Evolutionary conservation across 2,329 filamentous ascomycete genomes (phyloP), one percentile per base, ranked within the genome.

Genomic region (Alternaria atra): DNA sequence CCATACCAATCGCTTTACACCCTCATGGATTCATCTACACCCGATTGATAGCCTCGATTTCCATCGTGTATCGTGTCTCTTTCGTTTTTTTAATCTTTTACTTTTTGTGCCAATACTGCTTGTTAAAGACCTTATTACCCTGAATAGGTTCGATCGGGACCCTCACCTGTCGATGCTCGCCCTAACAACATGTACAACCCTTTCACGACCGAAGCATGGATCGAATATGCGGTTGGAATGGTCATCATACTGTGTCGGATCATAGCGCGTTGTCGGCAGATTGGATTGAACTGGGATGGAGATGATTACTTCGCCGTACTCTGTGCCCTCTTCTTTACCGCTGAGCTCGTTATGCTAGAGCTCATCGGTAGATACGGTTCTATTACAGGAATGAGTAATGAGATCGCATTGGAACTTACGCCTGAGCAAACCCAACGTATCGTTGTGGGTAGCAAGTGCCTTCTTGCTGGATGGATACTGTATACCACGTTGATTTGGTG

Each of bases 401-500:
- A 63, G 35, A 46, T 44, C 6, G 56, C 56, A 23, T 48, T 60
- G 39, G 30, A 52, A 32, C 60, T 63, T 48, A 47, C 56, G 15
- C 44, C 30, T 12, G 51, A 56, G 17, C 39, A 63, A 48, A 60
- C n/a, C 8, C 44, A 25, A 29, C 46, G 47, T 5, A 56, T 63
- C 13, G 47, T 60, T 25, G 42, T 55, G 12, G 60, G 61, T n/a
- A 63, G 61, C 37, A 61, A 61, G 30, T 60, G 43, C 37, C 57
- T 61, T 17, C 43, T 63, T 17, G 53, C 61, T 39, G 61, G 58
- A 10, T 61, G 61, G 61, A 60, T 63, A n/a, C 27, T 54, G 3
- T 61, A 60, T 30, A 57, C 61, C 1, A 60, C 58, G 15, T 27
- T 63, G 35, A 63, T 63, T 13, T 63, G 61, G 61, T 63, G 57